Conservation (phyloP, 2,329 filamentous ascomycete genomes). For the Salinomyces thailandicus region DNA sequence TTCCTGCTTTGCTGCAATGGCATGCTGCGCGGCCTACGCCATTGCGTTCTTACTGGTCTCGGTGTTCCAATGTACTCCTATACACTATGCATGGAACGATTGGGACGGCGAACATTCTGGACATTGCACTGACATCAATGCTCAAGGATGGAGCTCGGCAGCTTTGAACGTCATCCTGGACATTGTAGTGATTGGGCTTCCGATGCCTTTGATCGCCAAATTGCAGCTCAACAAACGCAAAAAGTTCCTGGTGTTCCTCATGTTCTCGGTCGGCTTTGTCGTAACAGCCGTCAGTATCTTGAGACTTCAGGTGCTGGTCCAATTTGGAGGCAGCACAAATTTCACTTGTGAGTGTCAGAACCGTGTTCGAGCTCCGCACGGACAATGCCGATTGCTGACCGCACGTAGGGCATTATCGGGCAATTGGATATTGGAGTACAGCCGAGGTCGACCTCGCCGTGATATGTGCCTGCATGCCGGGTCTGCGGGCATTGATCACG, state of each 20-base stretch:
- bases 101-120: slow-evolving; percentile 7
- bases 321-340: slow-evolving; percentile 7
- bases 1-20: slow-evolving; percentile 17
- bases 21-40: slow-evolving; percentile 4
- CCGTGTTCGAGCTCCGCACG: not conserved
- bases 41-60: slow-evolving; percentile 8
- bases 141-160: slow-evolving; percentile 8
- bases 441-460: slow-evolving; percentile 7
- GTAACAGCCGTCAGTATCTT: slow-evolving; percentile 9
- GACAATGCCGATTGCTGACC: not conserved
- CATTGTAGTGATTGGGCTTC: slow-evolving; percentile 12
- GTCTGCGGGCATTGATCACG: slow-evolving; percentile 5
- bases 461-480: slow-evolving; percentile 11
- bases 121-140: slow-evolving; percentile 9
- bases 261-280: slow-evolving; percentile 9
- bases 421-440: slow-evolving; percentile 8
- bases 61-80: slow-evolving; percentile 8
- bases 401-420: slow-evolving; percentile 1
- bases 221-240: slow-evolving; percentile 9
- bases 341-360: slow-evolving; percentile 5
- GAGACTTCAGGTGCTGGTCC: slow-evolving; percentile 6
- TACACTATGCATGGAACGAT: slow-evolving; percentile 7
- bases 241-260: slow-evolving; percentile 6
- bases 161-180: slow-evolving; percentile 13
- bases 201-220: slow-evolving; percentile 9